Conservation (phyloP, 75 land plant species). For the Pseudotsuga menziesii region DNA sequence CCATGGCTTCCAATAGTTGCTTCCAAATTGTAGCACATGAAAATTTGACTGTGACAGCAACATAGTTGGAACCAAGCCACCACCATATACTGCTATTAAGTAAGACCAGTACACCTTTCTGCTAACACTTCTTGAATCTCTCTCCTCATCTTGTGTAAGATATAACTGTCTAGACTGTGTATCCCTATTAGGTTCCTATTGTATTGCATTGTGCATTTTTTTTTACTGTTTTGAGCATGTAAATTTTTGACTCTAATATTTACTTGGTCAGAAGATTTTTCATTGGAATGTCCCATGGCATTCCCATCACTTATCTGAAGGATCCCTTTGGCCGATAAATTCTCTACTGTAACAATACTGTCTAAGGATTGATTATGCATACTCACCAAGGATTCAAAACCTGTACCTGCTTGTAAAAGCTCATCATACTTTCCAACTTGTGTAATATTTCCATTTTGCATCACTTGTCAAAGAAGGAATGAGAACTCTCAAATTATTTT, state of each 20-base stretch:
- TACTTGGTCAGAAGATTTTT: background rate
- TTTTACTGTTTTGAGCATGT: conserved; percentile 17
- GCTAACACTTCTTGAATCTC: conserved; percentile 80
- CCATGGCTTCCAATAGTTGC: conserved; percentile 99
- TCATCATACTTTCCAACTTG: conserved; percentile 86
- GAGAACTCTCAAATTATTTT: too few species aligned
- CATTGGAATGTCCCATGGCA: conserved; percentile 12
- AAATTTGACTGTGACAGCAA: conserved; percentile 58
- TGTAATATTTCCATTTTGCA: conserved; percentile 74
- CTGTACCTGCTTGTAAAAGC: conserved; percentile 55
- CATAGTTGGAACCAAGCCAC: conserved; percentile 52
- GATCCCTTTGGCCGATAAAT: conserved; percentile 20
- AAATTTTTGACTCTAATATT: background rate
- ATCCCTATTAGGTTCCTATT: conserved; percentile 28
- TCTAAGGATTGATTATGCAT: conserved; percentile 80
- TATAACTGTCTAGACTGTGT: conserved; percentile 37
- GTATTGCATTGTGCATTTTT: conserved; percentile 23
- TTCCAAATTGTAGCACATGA: conserved; percentile 61
- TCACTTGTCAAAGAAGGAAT: too few species aligned
- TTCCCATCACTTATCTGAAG: background rate
- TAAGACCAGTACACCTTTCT: conserved; percentile 75
- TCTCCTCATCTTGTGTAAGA: conserved; percentile 73
- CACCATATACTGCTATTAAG: conserved; percentile 59
- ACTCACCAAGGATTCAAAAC: conserved; percentile 76
- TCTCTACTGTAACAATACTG: conserved; percentile 39